Base-by-base conservation (phyloP, 1,284 basidiomycete genomes). In the Trametes sp. region DNA sequence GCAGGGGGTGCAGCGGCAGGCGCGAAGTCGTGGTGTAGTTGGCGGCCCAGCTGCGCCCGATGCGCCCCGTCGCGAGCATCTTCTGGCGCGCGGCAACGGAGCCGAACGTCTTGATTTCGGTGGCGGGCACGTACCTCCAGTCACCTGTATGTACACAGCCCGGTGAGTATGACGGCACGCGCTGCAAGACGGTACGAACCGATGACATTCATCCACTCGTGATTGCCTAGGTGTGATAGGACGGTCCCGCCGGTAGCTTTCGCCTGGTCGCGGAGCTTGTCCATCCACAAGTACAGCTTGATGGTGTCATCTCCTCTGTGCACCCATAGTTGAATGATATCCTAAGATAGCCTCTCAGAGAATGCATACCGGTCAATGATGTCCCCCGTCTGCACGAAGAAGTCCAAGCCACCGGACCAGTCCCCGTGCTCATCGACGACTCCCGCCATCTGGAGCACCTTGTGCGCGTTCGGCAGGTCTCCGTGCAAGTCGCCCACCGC, bases 371-470 rank as follows among this genome's bases (percentile, higher is more conserved):
- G 82, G 76, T 96, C 95, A 65, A 97, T 92, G 49, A 97, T 96
- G 75, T 98, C 95, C 4, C 95, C 95, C 0, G 95, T 97, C 79
- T 97, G 95, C 16, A 96, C 94, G 65, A 96, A 88, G 58, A 89
- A 87, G 73, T 95, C 93, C 4, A 87, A 85, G 24, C 89, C 80
- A 1, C 89, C 94, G 10, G 85, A 84, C 95, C 95, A 97, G 56
- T 88, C 78, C 0, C 86, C 87, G 3, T 83, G 72, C n/a, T 84
- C 79, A 67, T 91, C 85, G 4, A 91, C 85, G 7, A 96, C 85
- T 3, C 83, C 82, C 7, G 93, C 87, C 82, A 95, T 93, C 46
- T 88, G 81, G 33, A 97, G 80, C 6, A 96, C 93, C 45, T 81
- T 82, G 62, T 84, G 80, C 4, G 92, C 89, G 74, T 94, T 93